A percentile compares a stretch with the other conserved stretches of the same genome.
Evolutionary conservation across 108 stramenopile genomes (phyloP).

Genomic region (Cafeteria roenbergensis): DNA sequence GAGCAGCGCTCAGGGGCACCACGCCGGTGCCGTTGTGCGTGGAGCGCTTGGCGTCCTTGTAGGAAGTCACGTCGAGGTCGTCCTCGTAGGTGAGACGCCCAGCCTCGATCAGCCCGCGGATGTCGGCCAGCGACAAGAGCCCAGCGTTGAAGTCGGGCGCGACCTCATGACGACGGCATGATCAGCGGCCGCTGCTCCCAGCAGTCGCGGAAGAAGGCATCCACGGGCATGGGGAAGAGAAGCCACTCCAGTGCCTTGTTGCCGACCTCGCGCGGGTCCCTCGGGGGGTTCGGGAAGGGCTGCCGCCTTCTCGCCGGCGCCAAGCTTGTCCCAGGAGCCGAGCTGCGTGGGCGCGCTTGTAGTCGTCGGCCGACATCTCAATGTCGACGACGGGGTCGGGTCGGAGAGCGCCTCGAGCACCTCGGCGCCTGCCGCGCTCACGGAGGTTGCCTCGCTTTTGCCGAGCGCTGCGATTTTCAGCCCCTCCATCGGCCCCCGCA

Average conservation of each 20-base stretch:
- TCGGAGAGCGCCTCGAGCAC: too few species aligned
- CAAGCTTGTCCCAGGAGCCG: too few species aligned
- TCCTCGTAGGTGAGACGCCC: conserved; percentile 51
- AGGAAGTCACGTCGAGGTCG: conserved; percentile 81
- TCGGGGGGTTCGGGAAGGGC: too few species aligned
- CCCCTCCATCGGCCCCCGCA: too few species aligned
- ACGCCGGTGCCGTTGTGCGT: conserved; percentile 49
- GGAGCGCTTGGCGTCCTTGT: conserved; percentile 50
- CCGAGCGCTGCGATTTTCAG: too few species aligned
- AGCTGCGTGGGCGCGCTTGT: too few species aligned
- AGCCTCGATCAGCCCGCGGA: conserved; percentile 35
- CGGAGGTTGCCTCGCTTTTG: too few species aligned
- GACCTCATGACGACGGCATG: conserved; percentile 19
- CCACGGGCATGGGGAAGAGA: conserved; percentile 40
- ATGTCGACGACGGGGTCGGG: too few species aligned
- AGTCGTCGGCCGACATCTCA: too few species aligned
- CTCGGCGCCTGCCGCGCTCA: too few species aligned
- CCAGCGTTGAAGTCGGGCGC: conserved; percentile 11
- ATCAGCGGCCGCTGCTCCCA: conserved; percentile 66
- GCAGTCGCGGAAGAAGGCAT: conserved; percentile 58
- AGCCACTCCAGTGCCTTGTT: conserved; percentile 52
- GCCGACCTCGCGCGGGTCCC: too few species aligned
- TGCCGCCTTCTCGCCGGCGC: too few species aligned
- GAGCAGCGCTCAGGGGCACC: conserved; percentile 57
- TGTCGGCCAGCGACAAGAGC: conserved; percentile 45